These are phyloP conservation scores for Cystodermella granulosa DNA, from an alignment of 1,284 basidiomycete species.

Conservation along the genomic window DNA sequence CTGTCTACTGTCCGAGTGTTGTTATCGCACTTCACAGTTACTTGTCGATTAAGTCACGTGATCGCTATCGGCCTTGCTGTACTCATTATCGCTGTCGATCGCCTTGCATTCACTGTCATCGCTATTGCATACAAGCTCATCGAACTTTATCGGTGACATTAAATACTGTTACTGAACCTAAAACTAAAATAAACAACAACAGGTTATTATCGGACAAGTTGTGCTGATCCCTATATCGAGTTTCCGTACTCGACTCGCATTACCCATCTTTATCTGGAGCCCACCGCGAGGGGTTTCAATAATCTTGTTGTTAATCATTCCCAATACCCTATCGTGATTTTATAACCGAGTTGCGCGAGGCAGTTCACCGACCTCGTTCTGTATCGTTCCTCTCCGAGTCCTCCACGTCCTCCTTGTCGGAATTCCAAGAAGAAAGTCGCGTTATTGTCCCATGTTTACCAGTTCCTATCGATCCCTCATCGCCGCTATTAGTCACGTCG, in stretches of 20 bases:
- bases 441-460: neutral
- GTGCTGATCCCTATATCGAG: too few species aligned
- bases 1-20: too few species aligned
- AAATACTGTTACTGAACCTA: neutral
- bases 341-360: neutral
- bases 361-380: neutral
- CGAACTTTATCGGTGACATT: neutral
- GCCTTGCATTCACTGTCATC: too few species aligned
- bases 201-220: too few species aligned
- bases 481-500: neutral
- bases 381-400: neutral
- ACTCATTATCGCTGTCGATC: too few species aligned
- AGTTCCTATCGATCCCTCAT: neutral
- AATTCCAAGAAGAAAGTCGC: neutral
- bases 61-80: too few species aligned
- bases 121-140: too few species aligned
- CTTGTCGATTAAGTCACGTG: too few species aligned
- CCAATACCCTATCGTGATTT: neutral
- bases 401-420: neutral
- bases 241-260: too few species aligned
- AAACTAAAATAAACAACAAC: neutral
- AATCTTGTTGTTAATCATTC: neutral
- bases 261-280: neutral
- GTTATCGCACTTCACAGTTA: too few species aligned
- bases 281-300: conserved; percentile 1